Conservation (phyloP, 1,139 yeast genomes). For the Lodderomyces metapsilosis region DNA sequence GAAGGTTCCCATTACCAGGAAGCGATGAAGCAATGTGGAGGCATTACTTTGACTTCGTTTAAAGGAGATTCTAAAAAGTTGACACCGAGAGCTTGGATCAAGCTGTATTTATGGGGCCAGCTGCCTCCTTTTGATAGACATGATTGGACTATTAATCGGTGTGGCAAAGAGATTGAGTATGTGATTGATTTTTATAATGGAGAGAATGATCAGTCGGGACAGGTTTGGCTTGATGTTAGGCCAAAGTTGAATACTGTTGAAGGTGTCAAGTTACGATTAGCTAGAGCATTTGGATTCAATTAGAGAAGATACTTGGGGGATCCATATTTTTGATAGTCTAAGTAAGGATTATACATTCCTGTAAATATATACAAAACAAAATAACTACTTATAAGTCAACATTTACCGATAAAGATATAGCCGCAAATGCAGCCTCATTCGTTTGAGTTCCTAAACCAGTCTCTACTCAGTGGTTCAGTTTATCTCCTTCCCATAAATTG, state of each 20-base stretch:
- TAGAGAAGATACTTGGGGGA: neutral
- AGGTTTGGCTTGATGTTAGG: slow-evolving; percentile 76
- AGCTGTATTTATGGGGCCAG: slow-evolving; percentile 57
- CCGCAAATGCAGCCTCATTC: too few relatives aligned
- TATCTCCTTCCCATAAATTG: slow-evolving; percentile 51
- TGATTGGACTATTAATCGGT: slow-evolving; percentile 90
- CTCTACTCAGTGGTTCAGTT: too few relatives aligned
- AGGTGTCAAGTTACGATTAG: slow-evolving; percentile 69
- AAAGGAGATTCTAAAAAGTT: slow-evolving; percentile 83
- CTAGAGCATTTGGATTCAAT: slow-evolving; percentile 53
- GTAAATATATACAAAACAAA: slow-evolving; percentile 6
- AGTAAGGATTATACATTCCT: neutral
- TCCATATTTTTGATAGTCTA: neutral
- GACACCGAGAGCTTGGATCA: slow-evolving; percentile 87
- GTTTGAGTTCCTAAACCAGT: too few relatives aligned
- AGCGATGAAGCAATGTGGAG: slow-evolving; percentile 60
- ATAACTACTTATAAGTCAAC: too few relatives aligned
- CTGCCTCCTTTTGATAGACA: slow-evolving; percentile 92
- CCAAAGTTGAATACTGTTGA: slow-evolving; percentile 83
- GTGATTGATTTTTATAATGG: slow-evolving; percentile 91
- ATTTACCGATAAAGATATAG: too few relatives aligned
- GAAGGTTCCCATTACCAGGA: slow-evolving; percentile 63
- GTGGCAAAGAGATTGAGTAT: slow-evolving; percentile 81
- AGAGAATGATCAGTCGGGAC: slow-evolving; percentile 47
- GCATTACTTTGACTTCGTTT: slow-evolving; percentile 79